These are phyloP conservation scores for Saccharomycopsis guyanensis DNA, from an alignment of 805 yeast species.

Conservation along the genomic window DNA sequence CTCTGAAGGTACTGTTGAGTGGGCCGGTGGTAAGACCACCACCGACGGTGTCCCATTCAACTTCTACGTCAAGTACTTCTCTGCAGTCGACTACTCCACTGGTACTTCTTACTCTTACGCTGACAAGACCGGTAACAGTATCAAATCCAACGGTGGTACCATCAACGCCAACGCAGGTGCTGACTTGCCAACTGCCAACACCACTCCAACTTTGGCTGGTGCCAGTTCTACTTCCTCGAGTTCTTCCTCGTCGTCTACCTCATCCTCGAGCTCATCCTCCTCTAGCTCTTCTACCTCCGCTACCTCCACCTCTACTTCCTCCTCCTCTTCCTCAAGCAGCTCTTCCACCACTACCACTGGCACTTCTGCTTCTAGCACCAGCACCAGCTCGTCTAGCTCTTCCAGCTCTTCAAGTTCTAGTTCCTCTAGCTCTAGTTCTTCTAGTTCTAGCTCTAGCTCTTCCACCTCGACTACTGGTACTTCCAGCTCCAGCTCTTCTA, in stretches of 20 bases:
- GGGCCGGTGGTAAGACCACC: constrained; percentile 66
- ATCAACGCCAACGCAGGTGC: constrained; percentile 16
- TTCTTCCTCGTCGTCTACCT: constrained; percentile 14
- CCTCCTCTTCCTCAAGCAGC: constrained; percentile 12
- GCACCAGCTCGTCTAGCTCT: constrained; percentile 2
- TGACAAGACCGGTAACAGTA: constrained; percentile 41
- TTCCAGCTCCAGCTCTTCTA: background rate
- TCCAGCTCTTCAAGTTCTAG: background rate
- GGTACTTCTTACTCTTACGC: constrained; percentile 38
- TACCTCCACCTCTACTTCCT: constrained; percentile 15
- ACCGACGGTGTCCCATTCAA: constrained; percentile 41
- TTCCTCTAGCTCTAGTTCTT: background rate
- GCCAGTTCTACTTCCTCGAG: constrained; percentile 6
- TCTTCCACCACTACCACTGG: constrained; percentile 13
- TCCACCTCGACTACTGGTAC: background rate
- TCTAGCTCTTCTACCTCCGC: constrained; percentile 24
- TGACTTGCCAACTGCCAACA: constrained; percentile 17
- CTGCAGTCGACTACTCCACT: constrained; percentile 45
- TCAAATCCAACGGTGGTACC: constrained; percentile 25
- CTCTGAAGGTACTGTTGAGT: constrained; percentile 51
- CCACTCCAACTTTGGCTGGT: constrained; percentile 23
- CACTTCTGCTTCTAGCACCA: constrained; percentile 10
- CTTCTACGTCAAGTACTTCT: constrained; percentile 41
- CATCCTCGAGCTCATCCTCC: constrained; percentile 25
- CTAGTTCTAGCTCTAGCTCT: no score